Base-by-base conservation (phyloP, 1,284 basidiomycete genomes). In the Volvariella surrecta region DNA sequence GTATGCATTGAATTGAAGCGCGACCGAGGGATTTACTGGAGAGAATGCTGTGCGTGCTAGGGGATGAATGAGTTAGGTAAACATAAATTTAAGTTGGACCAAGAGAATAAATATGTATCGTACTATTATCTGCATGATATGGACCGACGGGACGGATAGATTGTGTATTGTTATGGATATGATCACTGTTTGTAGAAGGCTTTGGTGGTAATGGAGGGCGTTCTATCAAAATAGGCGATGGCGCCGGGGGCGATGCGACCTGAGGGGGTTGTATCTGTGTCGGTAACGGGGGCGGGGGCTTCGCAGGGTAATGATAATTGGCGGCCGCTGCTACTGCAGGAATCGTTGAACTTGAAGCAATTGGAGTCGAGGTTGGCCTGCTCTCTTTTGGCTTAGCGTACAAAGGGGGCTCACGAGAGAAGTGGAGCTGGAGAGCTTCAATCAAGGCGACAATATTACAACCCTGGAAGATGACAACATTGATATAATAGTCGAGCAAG, bases 351-450 rank as follows among this genome's bases (percentile, higher is more conserved):
- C n/a, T n/a, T n/a, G 32, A 40, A 30, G 38, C 18, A 31, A 20
- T 35, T 22, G 18, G 32, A 22, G 49, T 42, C 43, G 22, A 19
- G 47, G 42, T 20, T 46, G 53, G 39, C 37, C 48, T 17, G 45
- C 41, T 30, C 40, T 55, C 49, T 56, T 66, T 71, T 13, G 91
- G 86, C 63, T 87, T 93, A 32, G 94, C 83, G 58, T 94, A 97
- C 10, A 98, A 82, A 3, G 95, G 94, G 35, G 95, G 94, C 46
- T 82, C 75, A 19, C 70, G 68, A 6, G 88, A 91, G 64, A 99
- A 99, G 46, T 84, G 71, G 32, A 78, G 73, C 53, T 87, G 82
- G 68, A 92, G 76, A 16, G 77, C 75, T 50, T 86, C 79, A 43
- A 90, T 57, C 17, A 93, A 64, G 3, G 70, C 73, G 21, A 68